Evolutionary conservation across 163 green algal species (phyloP).

Genomic region (Scenedesmus sp.): DNA sequence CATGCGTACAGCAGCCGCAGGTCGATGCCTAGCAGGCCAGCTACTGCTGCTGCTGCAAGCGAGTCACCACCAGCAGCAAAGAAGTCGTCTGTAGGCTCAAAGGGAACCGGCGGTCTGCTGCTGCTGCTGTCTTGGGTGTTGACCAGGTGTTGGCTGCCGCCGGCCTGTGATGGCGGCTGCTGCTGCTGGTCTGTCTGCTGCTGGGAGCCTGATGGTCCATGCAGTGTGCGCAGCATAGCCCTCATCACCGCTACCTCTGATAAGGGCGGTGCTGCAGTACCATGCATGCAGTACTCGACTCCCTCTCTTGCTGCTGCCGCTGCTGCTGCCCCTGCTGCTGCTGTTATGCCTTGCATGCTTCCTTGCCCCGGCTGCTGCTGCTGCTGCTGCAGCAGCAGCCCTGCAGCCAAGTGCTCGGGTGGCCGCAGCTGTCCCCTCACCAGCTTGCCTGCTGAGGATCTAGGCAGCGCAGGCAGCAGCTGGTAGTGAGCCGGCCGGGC

Average conservation of each 20-base stretch:
- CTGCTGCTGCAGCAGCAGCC: not conserved
- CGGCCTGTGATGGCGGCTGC: not conserved
- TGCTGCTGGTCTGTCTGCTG: not conserved
- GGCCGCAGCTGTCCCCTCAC: conserved; percentile 47
- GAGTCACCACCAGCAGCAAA: conserved; percentile 62
- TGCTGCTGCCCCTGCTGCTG: not conserved
- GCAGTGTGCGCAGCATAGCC: conserved; percentile 39
- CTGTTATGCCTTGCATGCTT: not conserved
- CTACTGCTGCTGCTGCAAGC: conserved; percentile 68
- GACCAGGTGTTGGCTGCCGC: not conserved
- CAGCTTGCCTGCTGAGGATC: conserved; percentile 58
- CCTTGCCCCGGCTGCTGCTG: not conserved
- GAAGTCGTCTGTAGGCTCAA: conserved; percentile 78
- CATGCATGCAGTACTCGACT: no score
- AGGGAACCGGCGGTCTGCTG: not conserved
- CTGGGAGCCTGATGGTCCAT: not conserved
- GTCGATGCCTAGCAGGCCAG: conserved; percentile 59
- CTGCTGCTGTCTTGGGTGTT: not conserved
- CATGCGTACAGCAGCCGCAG: conserved; percentile 61
- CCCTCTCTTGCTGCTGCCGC: not conserved
- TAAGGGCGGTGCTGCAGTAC: not conserved
- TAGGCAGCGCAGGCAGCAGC: conserved; percentile 37
- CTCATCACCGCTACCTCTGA: conserved; percentile 52
- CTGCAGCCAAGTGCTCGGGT: not conserved
- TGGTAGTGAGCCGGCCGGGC: conserved; percentile 8